Percentiles rank a stretch among this genome's conserved stretches.
Conservation (phyloP, 2,329 filamentous ascomycete genomes). For the Teratosphaeriaceae sp. region DNA sequence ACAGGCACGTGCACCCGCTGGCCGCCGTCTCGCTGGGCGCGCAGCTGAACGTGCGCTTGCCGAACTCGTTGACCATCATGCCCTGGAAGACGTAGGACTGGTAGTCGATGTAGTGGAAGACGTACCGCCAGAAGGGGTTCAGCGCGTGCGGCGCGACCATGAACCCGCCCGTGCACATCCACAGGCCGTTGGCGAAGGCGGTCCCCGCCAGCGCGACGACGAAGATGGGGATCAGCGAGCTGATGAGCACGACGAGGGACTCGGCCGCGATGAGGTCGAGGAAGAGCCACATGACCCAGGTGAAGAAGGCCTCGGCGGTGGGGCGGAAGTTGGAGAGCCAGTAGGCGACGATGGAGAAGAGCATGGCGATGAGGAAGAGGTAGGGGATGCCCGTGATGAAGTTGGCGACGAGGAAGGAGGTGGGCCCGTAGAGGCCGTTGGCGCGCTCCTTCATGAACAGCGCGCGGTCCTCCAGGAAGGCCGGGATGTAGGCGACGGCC, state of each 20-base stretch:
- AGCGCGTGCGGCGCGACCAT: slow-evolving; percentile 65
- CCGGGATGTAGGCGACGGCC: slow-evolving; percentile 71
- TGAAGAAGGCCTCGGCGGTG: slow-evolving; percentile 61
- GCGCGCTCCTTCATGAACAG: slow-evolving; percentile 70
- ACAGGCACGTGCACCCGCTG: slow-evolving; percentile 62
- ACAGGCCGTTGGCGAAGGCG: slow-evolving; percentile 80
- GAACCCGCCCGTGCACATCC: slow-evolving; percentile 84
- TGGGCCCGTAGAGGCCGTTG: slow-evolving; percentile 73
- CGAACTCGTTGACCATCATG: slow-evolving; percentile 90
- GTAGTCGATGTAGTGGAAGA: slow-evolving; percentile 85
- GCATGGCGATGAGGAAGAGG: slow-evolving; percentile 66
- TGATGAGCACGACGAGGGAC: slow-evolving; percentile 71
- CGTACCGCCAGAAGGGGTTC: slow-evolving; percentile 80
- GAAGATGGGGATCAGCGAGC: slow-evolving; percentile 68
- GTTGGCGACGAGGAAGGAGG: slow-evolving; percentile 68
- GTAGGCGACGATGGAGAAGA: slow-evolving; percentile 72
- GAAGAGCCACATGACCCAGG: slow-evolving; percentile 78
- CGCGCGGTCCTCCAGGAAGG: slow-evolving; percentile 70
- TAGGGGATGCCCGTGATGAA: slow-evolving; percentile 78
- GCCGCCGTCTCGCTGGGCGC: slow-evolving; percentile 27
- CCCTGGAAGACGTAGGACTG: slow-evolving; percentile 81
- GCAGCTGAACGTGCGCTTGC: slow-evolving; percentile 56
- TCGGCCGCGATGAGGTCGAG: slow-evolving; percentile 77
- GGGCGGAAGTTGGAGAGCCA: slow-evolving; percentile 73
- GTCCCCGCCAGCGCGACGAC: slow-evolving; percentile 72